A percentile compares a stretch with the other conserved stretches of the same genome.
phyloP scores from a whole-genome alignment of 371 early-diverging fungal species.

The Rhizomucor miehei region DNA sequence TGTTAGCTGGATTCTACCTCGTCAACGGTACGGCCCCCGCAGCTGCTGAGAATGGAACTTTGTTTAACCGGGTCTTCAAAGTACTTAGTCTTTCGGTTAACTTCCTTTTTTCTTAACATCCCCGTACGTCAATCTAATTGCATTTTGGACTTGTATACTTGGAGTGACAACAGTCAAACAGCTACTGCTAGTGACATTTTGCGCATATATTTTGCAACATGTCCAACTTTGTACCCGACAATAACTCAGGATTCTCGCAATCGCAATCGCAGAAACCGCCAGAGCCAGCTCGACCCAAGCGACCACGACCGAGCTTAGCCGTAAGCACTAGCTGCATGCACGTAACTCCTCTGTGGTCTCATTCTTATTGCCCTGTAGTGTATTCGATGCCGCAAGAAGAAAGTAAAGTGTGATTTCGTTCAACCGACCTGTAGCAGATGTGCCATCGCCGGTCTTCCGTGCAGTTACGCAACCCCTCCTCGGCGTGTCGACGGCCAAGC shows the following conservation, averaged over 20 bases:
- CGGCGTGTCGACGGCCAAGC: constrained; percentile 57
- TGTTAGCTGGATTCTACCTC: no score
- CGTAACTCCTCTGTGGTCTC: neutral
- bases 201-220: neutral
- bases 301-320: constrained; percentile 21
- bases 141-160: no score
- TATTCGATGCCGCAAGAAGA: constrained; percentile 61
- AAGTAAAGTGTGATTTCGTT: constrained; percentile 64
- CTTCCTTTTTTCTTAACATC: no score
- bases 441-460: constrained; percentile 45
- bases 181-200: no score
- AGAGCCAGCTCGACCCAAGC: constrained; percentile 16
- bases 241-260: constrained; percentile 8
- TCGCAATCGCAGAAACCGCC: constrained; percentile 16
- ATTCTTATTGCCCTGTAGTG: constrained; percentile 25
- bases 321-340: constrained; percentile 4
- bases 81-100: no score
- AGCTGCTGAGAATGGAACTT: no score
- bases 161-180: no score
- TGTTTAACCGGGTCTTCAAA: no score
- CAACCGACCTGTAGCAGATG: constrained; percentile 64
- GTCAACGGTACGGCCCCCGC: no score
- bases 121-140: no score
- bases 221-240: constrained; percentile 15
- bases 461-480: constrained; percentile 52